phyloP scores from a whole-genome alignment of 176 grass and related monocot genomes.

The barley (Hordeum vulgare) region DNA sequence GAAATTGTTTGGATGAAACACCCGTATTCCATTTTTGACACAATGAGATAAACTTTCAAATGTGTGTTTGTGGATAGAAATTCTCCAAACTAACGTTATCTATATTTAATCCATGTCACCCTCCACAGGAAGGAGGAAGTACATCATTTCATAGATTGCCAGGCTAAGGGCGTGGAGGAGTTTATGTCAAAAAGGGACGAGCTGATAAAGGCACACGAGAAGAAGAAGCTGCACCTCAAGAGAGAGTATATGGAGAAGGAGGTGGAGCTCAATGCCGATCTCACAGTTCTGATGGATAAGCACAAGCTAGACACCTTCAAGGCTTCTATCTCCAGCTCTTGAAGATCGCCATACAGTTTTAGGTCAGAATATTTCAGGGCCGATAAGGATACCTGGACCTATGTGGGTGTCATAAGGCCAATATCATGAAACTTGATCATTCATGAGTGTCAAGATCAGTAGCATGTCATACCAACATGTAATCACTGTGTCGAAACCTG shows the following conservation, averaged over 20 bases:
- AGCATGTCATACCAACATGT: neutral
- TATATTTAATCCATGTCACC: neutral
- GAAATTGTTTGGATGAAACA: too few species aligned
- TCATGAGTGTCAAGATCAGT: neutral
- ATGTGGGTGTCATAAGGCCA: neutral
- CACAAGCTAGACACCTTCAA: conserved; percentile 55
- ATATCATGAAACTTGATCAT: neutral
- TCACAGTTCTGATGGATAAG: conserved; percentile 61
- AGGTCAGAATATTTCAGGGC: neutral
- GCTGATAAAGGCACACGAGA: conserved; percentile 41
- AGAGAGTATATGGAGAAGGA: conserved; percentile 55
- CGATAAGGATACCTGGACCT: neutral
- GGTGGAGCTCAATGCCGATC: conserved; percentile 38
- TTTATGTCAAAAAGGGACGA: conserved; percentile 49
- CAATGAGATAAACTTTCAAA: neutral
- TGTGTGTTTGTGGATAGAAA: neutral
- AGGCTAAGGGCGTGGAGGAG: conserved; percentile 54
- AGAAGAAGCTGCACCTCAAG: conserved; percentile 44
- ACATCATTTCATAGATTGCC: conserved; percentile 50
- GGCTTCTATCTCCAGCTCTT: conserved; percentile 27
- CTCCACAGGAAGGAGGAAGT: conserved; percentile 56
- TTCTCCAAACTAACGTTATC: neutral
- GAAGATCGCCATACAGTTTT: neutral
- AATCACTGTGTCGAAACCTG: neutral
- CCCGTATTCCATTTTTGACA: too few species aligned